phyloP scores from a whole-genome alignment of 1,284 basidiomycete genomes.

The Baeospora myosura region DNA sequence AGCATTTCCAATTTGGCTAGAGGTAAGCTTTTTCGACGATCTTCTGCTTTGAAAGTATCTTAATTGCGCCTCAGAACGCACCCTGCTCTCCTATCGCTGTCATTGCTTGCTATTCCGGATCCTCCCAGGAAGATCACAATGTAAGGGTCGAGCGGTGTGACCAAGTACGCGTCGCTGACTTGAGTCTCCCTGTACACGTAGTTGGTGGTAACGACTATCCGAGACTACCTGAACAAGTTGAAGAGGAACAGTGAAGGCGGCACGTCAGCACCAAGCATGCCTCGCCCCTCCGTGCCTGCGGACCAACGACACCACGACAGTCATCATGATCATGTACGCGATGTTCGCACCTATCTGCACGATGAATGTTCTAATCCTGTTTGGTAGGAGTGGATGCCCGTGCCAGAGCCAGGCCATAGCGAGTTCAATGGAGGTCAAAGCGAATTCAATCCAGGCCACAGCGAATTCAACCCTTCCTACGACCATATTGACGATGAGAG shows the following conservation, averaged over 20 bases:
- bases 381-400: too few relatives aligned
- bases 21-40: conserved; percentile 36
- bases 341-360: too few relatives aligned
- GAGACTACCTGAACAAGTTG: conserved; percentile 65
- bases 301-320: conserved; percentile 18
- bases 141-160: conserved; percentile 33
- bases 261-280: conserved; percentile 19
- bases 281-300: conserved; percentile 24
- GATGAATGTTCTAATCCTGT: too few relatives aligned
- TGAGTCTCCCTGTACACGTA: conserved; percentile 21
- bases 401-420: too few relatives aligned
- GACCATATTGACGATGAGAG: too few relatives aligned
- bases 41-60: not conserved
- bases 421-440: too few relatives aligned
- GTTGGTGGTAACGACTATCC: conserved; percentile 58
- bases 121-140: conserved; percentile 69
- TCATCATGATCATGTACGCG: conserved; percentile 9
- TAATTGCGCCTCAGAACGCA: conserved; percentile 48
- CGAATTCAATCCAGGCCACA: too few relatives aligned
- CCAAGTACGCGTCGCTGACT: not conserved
- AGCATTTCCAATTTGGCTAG: conserved; percentile 81
- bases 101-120: conserved; percentile 76
- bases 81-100: conserved; percentile 73
- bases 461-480: too few relatives aligned
- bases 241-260: conserved; percentile 28